Conservation (phyloP, 2,329 filamentous ascomycete species). For the Diaporthe sp. region DNA sequence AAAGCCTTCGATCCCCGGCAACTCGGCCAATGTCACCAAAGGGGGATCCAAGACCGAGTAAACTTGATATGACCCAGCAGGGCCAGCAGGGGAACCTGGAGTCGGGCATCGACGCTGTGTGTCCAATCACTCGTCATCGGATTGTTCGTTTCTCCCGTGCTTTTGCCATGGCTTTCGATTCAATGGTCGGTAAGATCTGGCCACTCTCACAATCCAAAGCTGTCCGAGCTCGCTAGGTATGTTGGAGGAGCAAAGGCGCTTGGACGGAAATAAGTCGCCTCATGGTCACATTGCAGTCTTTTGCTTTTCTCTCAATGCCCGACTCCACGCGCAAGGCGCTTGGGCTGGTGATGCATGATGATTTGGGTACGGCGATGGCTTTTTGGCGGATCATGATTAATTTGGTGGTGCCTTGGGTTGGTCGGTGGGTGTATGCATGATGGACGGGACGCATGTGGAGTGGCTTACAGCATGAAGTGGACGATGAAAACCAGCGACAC, state of each 20-base stretch:
- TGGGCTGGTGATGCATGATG: too few relatives aligned
- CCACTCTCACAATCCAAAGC: not conserved
- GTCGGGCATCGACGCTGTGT: too few relatives aligned
- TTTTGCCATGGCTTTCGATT: not conserved
- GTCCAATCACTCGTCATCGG: not conserved
- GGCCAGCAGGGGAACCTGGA: not conserved
- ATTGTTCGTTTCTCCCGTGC: not conserved
- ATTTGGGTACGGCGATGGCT: not conserved
- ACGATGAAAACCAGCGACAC: not conserved
- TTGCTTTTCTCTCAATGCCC: not conserved
- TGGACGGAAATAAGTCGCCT: not conserved
- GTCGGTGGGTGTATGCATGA: not conserved
- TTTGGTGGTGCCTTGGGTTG: not conserved
- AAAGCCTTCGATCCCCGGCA: not conserved
- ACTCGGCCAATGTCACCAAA: not conserved
- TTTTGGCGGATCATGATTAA: not conserved
- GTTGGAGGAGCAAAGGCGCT: not conserved
- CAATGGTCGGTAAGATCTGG: not conserved
- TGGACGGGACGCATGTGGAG: not conserved
- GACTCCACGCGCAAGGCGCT: not conserved
- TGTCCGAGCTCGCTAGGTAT: too few relatives aligned
- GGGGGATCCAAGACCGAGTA: not conserved
- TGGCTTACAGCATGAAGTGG: too few relatives aligned
- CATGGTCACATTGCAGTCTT: not conserved
- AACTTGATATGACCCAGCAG: not conserved